Evolutionary conservation across 2,329 filamentous ascomycete genomes (phyloP), one percentile per base, ranked within the genome.

Genomic region (Claviceps citrina): DNA sequence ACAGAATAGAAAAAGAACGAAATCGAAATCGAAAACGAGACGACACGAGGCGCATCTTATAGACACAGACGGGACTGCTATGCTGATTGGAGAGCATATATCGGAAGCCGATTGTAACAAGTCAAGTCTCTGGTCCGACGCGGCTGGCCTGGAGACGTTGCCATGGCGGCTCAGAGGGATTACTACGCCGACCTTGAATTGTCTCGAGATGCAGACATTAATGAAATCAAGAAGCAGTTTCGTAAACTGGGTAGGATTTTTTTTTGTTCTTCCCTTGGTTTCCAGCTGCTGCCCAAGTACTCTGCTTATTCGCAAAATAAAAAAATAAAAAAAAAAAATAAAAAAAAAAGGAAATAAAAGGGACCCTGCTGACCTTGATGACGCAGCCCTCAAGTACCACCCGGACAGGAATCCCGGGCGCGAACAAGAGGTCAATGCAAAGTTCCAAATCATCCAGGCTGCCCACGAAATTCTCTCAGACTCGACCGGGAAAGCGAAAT

Each of bases 101-200:
- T 6, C 9, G 6, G 9, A 27, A 25, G 13, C 20, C 19, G 4
- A 24, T n/a, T 7, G 18, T 18, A 8, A 34, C n/a, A 18, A 26
- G 36, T 24, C 32, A 31, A n/a, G 37, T 12, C 32, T 30, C 39
- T 38, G 15, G 24, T 33, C n/a, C 18, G 31, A 9, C 31, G 34
- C 12, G 36, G 25, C 33, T 37, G 31, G 41, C 20, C 22, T 30
- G 22, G 13, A 24, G 12, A 12, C 36, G 8, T 28, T 50, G 51
- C 48, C 45, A 63, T 63, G 60, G 58, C 50, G 15, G 45, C 53
- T 42, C 71, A 68, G 50, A 73, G 76, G 51, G 82, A 93, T 61
- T 91, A 91, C 61, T 93, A 94, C 62, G 80, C 77, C 45, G 85
- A 93, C 62, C 68, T 94, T 41, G 83, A 84, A 47, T 63, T 94